Percentiles rank a stretch among this genome's conserved stretches.
Conservation (phyloP, 257 asterid species). For the Fraxinus anomala region DNA sequence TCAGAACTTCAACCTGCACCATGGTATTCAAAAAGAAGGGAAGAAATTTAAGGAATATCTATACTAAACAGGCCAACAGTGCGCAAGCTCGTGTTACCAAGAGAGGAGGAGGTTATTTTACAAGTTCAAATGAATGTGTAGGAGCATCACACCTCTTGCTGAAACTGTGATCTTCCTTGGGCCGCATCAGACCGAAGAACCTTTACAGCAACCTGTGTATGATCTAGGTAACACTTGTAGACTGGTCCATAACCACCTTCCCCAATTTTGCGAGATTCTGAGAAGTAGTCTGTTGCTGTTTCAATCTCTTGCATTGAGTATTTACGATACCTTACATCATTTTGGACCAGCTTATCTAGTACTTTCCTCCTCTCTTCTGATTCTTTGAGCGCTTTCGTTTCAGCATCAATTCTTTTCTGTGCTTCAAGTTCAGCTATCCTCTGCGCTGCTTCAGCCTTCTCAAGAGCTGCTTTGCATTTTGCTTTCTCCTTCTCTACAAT, state of each 20-base stretch:
- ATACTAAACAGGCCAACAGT: background rate
- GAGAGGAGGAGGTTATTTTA: background rate
- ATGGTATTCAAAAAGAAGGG: background rate
- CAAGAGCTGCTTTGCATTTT: constrained; percentile 34
- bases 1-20: constrained; percentile 13
- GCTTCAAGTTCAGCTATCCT: constrained; percentile 40
- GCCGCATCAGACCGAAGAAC: constrained; percentile 35
- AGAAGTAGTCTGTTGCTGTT: constrained; percentile 25
- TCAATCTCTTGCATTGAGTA: constrained; percentile 29
- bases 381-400: constrained; percentile 36
- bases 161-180: constrained; percentile 32
- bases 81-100: background rate
- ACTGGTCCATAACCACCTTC: constrained; percentile 39
- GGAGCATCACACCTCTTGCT: constrained; percentile 27
- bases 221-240: constrained; percentile 30
- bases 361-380: constrained; percentile 33
- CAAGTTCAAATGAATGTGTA: background rate
- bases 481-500: constrained; percentile 43
- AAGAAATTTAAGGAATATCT: no score
- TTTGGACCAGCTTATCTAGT: constrained; percentile 11
- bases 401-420: constrained; percentile 36
- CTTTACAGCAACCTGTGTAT: constrained; percentile 33
- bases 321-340: constrained; percentile 25
- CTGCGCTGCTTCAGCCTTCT: constrained; percentile 42
- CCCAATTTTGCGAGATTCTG: constrained; percentile 26